Evolutionary conservation across 805 yeast species (phyloP).

Genomic region (Zygosaccharomyces kombuchaensis): DNA sequence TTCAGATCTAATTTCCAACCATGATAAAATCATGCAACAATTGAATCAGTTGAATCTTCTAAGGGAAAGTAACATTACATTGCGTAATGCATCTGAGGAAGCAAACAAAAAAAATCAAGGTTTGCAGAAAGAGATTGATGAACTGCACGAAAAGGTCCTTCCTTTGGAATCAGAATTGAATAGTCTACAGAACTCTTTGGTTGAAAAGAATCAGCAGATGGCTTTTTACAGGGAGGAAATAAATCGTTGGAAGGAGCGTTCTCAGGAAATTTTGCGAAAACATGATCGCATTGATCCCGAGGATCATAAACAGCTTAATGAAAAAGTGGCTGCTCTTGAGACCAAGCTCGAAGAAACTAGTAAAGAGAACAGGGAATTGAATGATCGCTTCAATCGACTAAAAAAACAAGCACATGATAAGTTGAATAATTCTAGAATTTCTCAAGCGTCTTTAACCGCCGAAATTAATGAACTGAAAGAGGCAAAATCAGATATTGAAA

Average conservation of each 20-base stretch:
- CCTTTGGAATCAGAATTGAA: conserved; percentile 43
- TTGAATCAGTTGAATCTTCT: conserved; percentile 58
- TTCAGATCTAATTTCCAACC: conserved; percentile 34
- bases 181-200: conserved; percentile 34
- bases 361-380: conserved; percentile 34
- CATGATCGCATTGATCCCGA: conserved; percentile 19
- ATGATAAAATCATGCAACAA: conserved; percentile 46
- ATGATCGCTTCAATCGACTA: conserved; percentile 32
- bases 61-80: conserved; percentile 62
- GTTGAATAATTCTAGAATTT: conserved; percentile 28
- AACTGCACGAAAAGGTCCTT: conserved; percentile 35
- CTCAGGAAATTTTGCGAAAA: conserved; percentile 21
- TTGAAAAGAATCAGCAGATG: conserved; percentile 24
- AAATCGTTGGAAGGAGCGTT: conserved; percentile 21
- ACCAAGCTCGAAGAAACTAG: conserved; percentile 20
- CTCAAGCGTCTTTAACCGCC: conserved; percentile 38
- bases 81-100: conserved; percentile 48
- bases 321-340: conserved; percentile 23
- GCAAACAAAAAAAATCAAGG: conserved; percentile 32
- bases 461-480: conserved; percentile 34
- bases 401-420: conserved; percentile 37
- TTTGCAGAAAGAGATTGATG: conserved; percentile 40
- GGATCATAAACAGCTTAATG: conserved; percentile 19
- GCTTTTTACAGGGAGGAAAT: conserved; percentile 15
- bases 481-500: conserved; percentile 37